Base-by-base conservation (phyloP, 2,329 filamentous ascomycete genomes). In the Metarhizium album region DNA sequence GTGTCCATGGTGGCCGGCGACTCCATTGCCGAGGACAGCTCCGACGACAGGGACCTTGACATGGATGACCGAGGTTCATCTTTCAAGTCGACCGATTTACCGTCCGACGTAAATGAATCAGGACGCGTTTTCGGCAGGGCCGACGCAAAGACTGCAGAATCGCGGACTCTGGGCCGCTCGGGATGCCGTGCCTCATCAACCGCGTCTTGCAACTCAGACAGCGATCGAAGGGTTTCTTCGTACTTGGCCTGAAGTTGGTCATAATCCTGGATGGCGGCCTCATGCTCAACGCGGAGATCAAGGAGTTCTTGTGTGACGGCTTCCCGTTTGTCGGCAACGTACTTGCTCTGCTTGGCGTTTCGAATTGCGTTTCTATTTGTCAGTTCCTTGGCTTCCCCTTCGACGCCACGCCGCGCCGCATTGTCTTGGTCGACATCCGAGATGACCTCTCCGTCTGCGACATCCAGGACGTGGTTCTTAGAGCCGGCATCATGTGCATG, bases 301-400 rank as follows among this genome's bases (percentile, higher is more conserved):
- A 95, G 80, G 2, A 98, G 82, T 68, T 98, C 93, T 64, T 95
- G 89, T 0, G 86, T 93, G 40, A 97, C 86, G 38, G 77, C 84
- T 61, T 97, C 91, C 14, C 97, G 79, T 70, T 97, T 96, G 64
- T 97, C 91, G 6, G 87, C 86, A 49, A 96, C 87, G 60, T 90
- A 90, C 56, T 84, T 86, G 43, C 82, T 84, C 65, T 96, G 90
- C 0, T 87, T 86, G 14, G 87, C 83, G 62, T 81, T 93, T 54
- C 80, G 78, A 13, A 79, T 73, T 1, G 75, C 64, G n/a, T 27
- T 31, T 13, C 42, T 46, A 9, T 49, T 52, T 14, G 67, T 65
- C 35, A 73, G 71, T 55, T 74, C 75, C 16, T 73, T 70, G 18
- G 23, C n/a, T 11, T 49, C 50, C 14, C 16, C 22, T 4, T 31